Conservation (phyloP, 345 rosid genomes). For the Populus alba region DNA sequence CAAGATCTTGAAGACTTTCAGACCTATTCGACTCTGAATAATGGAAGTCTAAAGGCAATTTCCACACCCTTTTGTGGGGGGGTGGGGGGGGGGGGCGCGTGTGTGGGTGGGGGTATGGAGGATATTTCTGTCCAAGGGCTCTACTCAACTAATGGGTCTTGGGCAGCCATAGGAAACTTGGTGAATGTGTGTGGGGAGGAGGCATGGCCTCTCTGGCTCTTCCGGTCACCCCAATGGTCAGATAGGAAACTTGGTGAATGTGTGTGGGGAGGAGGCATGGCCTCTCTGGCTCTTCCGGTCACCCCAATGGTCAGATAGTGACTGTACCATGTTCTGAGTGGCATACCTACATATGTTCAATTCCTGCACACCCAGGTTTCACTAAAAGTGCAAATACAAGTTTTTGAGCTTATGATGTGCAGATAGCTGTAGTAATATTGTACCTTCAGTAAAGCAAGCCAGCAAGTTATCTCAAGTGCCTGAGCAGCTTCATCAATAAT, state of each 20-base stretch:
- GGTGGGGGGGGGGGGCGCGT: too few species aligned
- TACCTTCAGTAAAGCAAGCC: constrained; percentile 89
- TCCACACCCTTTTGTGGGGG: too few species aligned
- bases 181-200: neutral
- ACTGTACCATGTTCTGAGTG: neutral
- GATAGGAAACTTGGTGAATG: neutral
- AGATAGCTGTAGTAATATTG: neutral
- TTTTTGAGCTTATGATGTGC: neutral
- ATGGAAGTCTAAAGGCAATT: too few species aligned
- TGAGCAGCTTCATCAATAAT: constrained; percentile 98
- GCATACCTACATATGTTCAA: neutral
- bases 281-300: neutral
- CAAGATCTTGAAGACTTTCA: neutral
- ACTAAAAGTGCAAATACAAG: neutral
- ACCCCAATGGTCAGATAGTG: neutral
- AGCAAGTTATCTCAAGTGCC: constrained; percentile 96
- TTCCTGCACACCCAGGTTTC: neutral
- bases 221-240: neutral
- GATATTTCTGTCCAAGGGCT: too few species aligned
- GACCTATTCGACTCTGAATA: too few species aligned
- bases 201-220: neutral
- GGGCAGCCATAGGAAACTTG: neutral
- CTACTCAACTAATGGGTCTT: too few species aligned
- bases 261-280: neutral
- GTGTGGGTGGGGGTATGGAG: too few species aligned